A percentile compares a stretch with the other conserved stretches of the same genome.
Conservation (phyloP, 805 yeast species). For the Pichia thaimueangensis region DNA sequence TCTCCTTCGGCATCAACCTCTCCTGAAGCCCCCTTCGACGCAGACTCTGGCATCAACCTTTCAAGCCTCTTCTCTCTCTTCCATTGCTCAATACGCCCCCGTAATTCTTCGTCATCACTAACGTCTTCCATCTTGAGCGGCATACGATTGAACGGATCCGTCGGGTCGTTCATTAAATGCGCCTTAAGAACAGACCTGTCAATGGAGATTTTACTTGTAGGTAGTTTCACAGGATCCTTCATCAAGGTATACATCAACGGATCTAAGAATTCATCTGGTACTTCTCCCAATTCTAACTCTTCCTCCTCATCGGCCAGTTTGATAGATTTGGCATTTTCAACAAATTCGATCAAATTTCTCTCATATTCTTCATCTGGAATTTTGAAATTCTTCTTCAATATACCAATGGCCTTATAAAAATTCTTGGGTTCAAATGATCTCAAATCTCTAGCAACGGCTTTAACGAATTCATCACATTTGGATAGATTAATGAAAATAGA, state of each 20-base stretch:
- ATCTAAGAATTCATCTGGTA: conserved; percentile 94
- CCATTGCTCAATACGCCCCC: conserved; percentile 52
- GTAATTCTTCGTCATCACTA: conserved; percentile 66
- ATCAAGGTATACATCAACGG: conserved; percentile 94
- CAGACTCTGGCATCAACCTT: conserved; percentile 12
- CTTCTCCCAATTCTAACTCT: conserved; percentile 83
- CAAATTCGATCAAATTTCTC: conserved; percentile 46
- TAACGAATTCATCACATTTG: conserved; percentile 55
- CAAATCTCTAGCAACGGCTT: conserved; percentile 85
- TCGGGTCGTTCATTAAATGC: conserved; percentile 87
- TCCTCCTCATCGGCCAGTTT: conserved; percentile 66
- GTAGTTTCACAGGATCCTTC: conserved; percentile 95
- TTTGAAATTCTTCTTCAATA: conserved; percentile 52
- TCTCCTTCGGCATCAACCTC: background rate
- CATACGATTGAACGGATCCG: conserved; percentile 94
- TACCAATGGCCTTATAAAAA: conserved; percentile 64
- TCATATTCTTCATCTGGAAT: conserved; percentile 45
- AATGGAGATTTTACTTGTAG: conserved; percentile 75
- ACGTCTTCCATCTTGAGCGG: conserved; percentile 90
- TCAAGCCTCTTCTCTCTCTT: conserved; percentile 35
- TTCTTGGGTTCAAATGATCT: conserved; percentile 70
- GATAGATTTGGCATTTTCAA: conserved; percentile 55
- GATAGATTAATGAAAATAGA: conserved; percentile 73
- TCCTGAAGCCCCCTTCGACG: conserved; percentile 21
- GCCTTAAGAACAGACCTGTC: conserved; percentile 91